Evolutionary conservation across 2,329 filamentous ascomycete genomes (phyloP).

Genomic region (Colletotrichum trifolii): DNA sequence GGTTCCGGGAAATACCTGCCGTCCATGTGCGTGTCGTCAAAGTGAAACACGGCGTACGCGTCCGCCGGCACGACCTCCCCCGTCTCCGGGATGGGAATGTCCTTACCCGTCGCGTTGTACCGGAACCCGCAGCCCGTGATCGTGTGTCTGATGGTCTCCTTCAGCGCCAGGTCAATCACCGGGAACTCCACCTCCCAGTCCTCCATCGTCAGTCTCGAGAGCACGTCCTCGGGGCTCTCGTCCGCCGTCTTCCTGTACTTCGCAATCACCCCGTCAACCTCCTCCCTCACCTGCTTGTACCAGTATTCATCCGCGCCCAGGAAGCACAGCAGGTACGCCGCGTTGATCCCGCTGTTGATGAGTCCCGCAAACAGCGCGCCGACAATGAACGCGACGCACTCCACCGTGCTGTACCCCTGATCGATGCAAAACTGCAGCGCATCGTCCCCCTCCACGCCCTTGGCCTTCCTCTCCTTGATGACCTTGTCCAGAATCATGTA

Average conservation of each 20-base stretch:
- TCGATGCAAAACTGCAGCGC: constrained; percentile 65
- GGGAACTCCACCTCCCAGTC: constrained; percentile 68
- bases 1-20: constrained; percentile 60
- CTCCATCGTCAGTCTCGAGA: constrained; percentile 59
- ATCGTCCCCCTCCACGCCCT: constrained; percentile 57
- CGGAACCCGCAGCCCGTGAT: constrained; percentile 60
- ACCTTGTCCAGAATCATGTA: constrained; percentile 61
- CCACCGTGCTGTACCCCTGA: constrained; percentile 54
- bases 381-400: constrained; percentile 62
- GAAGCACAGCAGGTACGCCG: constrained; percentile 63
- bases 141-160: constrained; percentile 64
- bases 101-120: constrained; percentile 58
- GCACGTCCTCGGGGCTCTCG: constrained; percentile 48
- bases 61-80: constrained; percentile 61
- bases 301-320: constrained; percentile 59
- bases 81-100: constrained; percentile 56
- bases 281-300: constrained; percentile 55
- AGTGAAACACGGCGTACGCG: constrained; percentile 57
- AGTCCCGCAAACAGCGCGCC: constrained; percentile 66
- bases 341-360: constrained; percentile 67
- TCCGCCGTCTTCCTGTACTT: constrained; percentile 50
- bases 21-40: constrained; percentile 62
- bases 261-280: constrained; percentile 57
- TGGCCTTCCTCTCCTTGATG: constrained; percentile 55
- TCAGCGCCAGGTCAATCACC: constrained; percentile 60